Conservation (phyloP, 1,284 basidiomycete species). For the Marasmius fiardii region DNA sequence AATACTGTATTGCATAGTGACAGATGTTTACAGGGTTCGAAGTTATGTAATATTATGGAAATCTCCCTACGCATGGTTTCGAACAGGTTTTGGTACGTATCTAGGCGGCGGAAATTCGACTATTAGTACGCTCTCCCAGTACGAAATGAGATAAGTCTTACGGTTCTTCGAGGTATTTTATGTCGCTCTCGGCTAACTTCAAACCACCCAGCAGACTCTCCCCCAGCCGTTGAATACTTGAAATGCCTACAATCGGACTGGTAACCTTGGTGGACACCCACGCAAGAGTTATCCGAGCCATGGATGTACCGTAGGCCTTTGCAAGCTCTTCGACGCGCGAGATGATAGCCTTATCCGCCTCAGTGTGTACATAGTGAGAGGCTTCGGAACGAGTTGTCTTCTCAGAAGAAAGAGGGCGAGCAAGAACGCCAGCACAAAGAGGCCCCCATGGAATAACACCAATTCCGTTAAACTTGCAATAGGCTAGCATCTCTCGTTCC, state of each 20-base stretch:
- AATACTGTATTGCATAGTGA: too few relatives aligned
- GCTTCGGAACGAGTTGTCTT: background rate
- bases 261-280: conserved; percentile 15
- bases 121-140: background rate
- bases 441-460: conserved; percentile 20
- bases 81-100: background rate
- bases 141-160: conserved; percentile 6
- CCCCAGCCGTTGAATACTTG: conserved; percentile 20
- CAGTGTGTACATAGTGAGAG: background rate
- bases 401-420: conserved; percentile 11
- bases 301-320: background rate
- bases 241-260: conserved; percentile 19
- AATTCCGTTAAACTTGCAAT: conserved; percentile 19
- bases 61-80: too few relatives aligned
- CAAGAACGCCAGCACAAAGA: conserved; percentile 14
- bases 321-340: conserved; percentile 6
- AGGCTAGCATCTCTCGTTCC: conserved; percentile 21
- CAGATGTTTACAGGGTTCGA: too few relatives aligned
- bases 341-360: conserved; percentile 6
- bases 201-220: conserved; percentile 20
- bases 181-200: conserved; percentile 23
- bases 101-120: background rate
- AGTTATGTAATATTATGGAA: too few relatives aligned
- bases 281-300: conserved; percentile 11
- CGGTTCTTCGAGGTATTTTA: conserved; percentile 26